Evolutionary conservation across 257 asterid species (phyloP).

Genomic region (Cinchona pubescens): DNA sequence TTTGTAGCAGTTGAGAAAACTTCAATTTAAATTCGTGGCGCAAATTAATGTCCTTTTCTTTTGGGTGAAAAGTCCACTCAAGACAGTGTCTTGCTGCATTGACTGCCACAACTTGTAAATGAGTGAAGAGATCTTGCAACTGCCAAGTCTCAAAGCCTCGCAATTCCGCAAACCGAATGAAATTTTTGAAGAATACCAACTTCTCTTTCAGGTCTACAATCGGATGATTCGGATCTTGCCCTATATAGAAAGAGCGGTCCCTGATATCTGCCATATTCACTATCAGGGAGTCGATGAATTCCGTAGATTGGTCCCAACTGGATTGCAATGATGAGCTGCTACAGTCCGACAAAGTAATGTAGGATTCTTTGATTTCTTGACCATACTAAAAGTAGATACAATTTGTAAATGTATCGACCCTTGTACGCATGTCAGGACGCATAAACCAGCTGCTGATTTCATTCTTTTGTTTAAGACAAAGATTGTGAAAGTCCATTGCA

Average conservation of each 20-base stretch:
- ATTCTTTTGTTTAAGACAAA: no score
- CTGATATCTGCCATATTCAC: neutral
- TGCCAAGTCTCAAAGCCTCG: neutral
- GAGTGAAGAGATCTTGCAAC: neutral
- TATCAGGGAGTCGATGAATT: neutral
- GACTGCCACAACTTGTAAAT: neutral
- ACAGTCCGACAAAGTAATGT: neutral
- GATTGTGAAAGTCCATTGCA: no score
- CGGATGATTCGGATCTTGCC: neutral
- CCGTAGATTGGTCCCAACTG: neutral
- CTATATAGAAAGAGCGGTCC: rapidly evolving
- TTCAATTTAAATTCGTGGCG: neutral
- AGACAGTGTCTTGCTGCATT: neutral
- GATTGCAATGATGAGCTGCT: neutral
- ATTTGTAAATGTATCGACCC: no score
- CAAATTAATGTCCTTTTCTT: neutral
- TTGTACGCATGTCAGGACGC: no score
- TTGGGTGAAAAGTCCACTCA: neutral
- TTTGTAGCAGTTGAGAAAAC: neutral
- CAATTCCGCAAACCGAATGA: neutral
- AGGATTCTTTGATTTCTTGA: neutral
- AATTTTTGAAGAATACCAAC: neutral
- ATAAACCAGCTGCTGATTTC: no score
- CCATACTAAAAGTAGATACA: neutral
- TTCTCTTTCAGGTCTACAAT: neutral